phyloP scores from a whole-genome alignment of 2,329 filamentous ascomycete species.

The Beauveria rudraprayagi region DNA sequence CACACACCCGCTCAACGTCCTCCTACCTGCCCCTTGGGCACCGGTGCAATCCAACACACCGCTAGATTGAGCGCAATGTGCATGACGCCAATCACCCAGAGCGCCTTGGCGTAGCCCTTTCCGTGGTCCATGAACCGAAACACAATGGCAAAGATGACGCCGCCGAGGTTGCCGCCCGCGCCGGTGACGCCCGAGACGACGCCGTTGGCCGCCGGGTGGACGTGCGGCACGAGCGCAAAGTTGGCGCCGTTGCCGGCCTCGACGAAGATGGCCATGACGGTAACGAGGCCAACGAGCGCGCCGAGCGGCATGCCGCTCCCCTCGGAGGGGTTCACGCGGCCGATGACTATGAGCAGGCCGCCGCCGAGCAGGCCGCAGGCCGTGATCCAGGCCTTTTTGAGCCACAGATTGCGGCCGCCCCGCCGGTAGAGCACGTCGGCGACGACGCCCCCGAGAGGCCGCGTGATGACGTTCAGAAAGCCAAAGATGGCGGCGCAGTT shows the following conservation, averaged over 20 bases:
- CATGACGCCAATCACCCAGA: constrained; percentile 79
- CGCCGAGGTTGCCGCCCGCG: constrained; percentile 75
- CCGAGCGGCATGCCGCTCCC: constrained; percentile 30
- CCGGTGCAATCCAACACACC: constrained; percentile 47
- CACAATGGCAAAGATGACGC: constrained; percentile 73
- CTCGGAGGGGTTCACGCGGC: constrained; percentile 53
- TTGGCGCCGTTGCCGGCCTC: constrained; percentile 82
- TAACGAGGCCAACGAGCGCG: constrained; percentile 69
- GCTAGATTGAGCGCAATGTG: constrained; percentile 61
- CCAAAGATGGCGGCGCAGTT: constrained; percentile 67
- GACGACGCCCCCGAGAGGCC: constrained; percentile 56
- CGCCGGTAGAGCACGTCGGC: constrained; percentile 42
- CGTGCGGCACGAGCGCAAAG: constrained; percentile 80
- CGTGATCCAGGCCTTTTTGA: constrained; percentile 39
- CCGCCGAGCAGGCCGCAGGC: constrained; percentile 53
- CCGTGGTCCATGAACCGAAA: constrained; percentile 64
- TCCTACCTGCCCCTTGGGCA: constrained; percentile 40
- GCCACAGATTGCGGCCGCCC: constrained; percentile 27
- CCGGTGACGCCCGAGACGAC: constrained; percentile 69
- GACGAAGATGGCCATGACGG: constrained; percentile 71
- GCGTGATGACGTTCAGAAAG: constrained; percentile 60
- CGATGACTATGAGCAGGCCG: constrained; percentile 52
- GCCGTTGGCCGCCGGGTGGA: constrained; percentile 76
- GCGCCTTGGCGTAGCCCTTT: constrained; percentile 56
- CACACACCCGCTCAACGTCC: constrained; percentile 11